Evolutionary conservation across 2,329 filamentous ascomycete genomes (phyloP).

Genomic region (Aphanoascus verrucosus): DNA sequence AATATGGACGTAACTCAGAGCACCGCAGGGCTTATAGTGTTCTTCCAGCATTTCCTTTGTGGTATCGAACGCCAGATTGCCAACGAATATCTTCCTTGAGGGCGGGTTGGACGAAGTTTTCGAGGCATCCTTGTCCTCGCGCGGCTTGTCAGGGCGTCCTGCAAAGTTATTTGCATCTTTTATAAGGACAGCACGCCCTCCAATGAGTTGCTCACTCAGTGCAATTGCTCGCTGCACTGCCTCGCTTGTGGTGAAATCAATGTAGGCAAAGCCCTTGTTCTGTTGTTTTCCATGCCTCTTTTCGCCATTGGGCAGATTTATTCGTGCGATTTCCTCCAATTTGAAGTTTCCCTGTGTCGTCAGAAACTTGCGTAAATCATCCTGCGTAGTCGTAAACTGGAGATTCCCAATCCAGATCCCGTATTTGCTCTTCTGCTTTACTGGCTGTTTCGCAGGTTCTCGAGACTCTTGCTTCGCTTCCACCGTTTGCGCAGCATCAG

Average conservation of each 20-base stretch:
- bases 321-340: constrained; percentile 64
- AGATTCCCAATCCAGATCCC: constrained; percentile 96
- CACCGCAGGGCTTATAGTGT: constrained; percentile 77
- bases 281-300: constrained; percentile 43
- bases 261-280: constrained; percentile 93
- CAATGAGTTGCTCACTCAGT: constrained; percentile 71
- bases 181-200: constrained; percentile 73
- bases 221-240: constrained; percentile 67
- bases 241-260: constrained; percentile 67
- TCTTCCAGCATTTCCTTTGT: constrained; percentile 69
- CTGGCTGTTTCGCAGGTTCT: constrained; percentile 22
- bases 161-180: constrained; percentile 87
- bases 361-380: constrained; percentile 70
- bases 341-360: constrained; percentile 56
- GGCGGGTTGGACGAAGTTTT: constrained; percentile 43
- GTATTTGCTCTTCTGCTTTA: constrained; percentile 57
- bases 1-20: constrained; percentile 71
- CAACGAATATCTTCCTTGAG: constrained; percentile 75
- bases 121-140: constrained; percentile 28
- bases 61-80: constrained; percentile 73
- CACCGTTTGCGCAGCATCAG: constrained; percentile 25
- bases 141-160: constrained; percentile 65
- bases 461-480: constrained; percentile 32
- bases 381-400: constrained; percentile 66
- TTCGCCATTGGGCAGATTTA: constrained; percentile 61